phyloP scores from a whole-genome alignment of 768 basidiomycete genomes.

The Sporobolomyces roseus region DNA sequence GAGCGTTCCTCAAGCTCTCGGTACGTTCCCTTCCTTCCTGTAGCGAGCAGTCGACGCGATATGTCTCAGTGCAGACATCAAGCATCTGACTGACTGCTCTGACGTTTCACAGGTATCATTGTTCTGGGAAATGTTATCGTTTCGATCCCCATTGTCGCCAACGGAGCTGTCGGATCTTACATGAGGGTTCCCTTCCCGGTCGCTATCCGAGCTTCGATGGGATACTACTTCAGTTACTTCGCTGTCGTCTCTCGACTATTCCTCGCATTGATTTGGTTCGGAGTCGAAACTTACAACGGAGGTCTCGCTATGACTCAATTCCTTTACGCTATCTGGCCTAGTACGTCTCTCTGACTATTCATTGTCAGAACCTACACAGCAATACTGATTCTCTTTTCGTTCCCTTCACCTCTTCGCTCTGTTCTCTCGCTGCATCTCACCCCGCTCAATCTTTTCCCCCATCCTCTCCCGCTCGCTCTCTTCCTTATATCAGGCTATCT shows the following conservation, averaged over 20 bases:
- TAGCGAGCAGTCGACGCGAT: too few species aligned
- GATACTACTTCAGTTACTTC: conserved; percentile 87
- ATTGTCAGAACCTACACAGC: background rate
- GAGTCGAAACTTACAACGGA: conserved; percentile 34
- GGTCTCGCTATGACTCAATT: conserved; percentile 36
- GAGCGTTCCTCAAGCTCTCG: conserved; percentile 15
- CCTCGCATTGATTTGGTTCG: conserved; percentile 38
- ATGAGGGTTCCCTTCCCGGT: conserved; percentile 64
- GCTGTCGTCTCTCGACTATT: conserved; percentile 60
- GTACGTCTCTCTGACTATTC: background rate
- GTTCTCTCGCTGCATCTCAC: too few species aligned
- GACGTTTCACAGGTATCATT: conserved; percentile 53
- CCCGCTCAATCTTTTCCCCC: too few species aligned
- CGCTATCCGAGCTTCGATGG: conserved; percentile 78
- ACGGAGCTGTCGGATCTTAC: conserved; percentile 54
- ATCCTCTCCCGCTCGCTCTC: too few species aligned
- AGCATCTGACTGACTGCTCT: background rate
- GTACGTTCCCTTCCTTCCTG: background rate
- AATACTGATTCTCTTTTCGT: background rate
- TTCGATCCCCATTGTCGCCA: conserved; percentile 67
- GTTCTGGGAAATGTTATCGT: conserved; percentile 70
- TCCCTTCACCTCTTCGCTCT: too few species aligned
- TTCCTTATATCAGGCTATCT: conserved; percentile 50
- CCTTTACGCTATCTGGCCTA: conserved; percentile 77
- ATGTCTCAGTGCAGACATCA: too few species aligned